Evolutionary conservation across 2,329 filamentous ascomycete genomes (phyloP), one percentile per base, ranked within the genome.

Genomic region (Parascedosporium putredinis): DNA sequence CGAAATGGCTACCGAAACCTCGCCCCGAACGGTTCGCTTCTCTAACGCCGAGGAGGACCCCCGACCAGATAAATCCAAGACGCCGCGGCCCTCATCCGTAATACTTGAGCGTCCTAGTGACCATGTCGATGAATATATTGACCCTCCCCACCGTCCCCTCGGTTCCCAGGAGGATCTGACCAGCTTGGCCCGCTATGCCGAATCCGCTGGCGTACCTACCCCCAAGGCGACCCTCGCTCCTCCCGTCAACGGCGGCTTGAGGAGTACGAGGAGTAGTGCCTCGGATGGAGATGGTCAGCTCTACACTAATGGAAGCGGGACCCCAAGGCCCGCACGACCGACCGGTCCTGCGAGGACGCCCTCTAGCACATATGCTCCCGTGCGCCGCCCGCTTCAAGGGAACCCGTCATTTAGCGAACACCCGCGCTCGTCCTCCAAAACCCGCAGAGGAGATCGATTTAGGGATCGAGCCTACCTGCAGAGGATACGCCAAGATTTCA

Each of bases 401-500:
- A 47, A 40, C 18, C 34, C 43, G 16, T 31, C 44, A 3, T 46
- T 47, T 25, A 46, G 20, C 42, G 49, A 46, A 9, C 43, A 47
- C 31, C 14, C 71, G 56, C 66, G 76, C 55, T 66, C 81, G 59
- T 62, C 74, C 57, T 67, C 78, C 62, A 67, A 79, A 67, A 68
- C 78, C 36, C 68, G 68, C 54, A 70, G 66, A 59, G 73, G 62
- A 54, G 72, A 74, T 33, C 68, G 71, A n/a, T 78, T 72, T 51
- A 76, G 97, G 67, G 91, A 97, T 66, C 88, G 90, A 63, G 91
- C 91, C 51, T 98, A 98, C 63, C 84, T 97, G 29, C 88, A 95
- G 65, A 83, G 91, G 58, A 78, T 97, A 60, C 83, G 89, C 51
- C 88, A 94, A 62, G 87, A 93, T 56, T 65, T 67, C 46, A 59